Evolutionary conservation across 2,329 filamentous ascomycete genomes (phyloP), one percentile per base, ranked within the genome.

Genomic region (Sporothrix brunneoviolacea): DNA sequence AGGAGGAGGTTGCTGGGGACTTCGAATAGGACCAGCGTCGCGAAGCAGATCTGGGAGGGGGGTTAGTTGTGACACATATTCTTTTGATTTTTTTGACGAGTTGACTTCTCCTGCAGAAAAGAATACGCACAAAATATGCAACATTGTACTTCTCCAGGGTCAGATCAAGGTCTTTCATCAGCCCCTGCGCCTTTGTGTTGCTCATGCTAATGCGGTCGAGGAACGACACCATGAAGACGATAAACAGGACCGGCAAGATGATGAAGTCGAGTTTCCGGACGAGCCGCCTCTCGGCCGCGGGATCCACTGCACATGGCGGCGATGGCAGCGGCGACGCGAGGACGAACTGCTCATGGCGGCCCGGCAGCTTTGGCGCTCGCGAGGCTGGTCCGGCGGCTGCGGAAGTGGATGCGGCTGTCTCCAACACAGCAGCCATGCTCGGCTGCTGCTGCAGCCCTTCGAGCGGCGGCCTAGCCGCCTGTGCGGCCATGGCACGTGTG

Each of bases 21-120:
- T 58, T 81, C 74, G 57, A 80, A 79, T 19, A 82, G 41, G 51
- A 84, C 82, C 59, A 84, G 84, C 3, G 74, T 73, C 58, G 84
- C 71, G 59, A 82, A 84, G 64, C 83, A 83, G 46, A 77, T 60
- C 3, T 77, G 79, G 1, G 84, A 67, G 1, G 82, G 70, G 12
- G 66, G 63, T n/a, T n/a, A n/a, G 54, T 84, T 84, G 68, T 82
- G 83, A 27, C 40, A 21, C 3, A 12, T 15, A 10, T 38, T 13
- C 16, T 36, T 36, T 19, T 12, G 19, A 4, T 18, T 12, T 35
- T 13, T 33, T 22, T 21, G n/a, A n/a, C n/a, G n/a, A n/a, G n/a
- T n/a, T n/a, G n/a, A n/a, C n/a, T n/a, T n/a, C n/a, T 30, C 8
- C 7, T 28, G 15, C 2, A 15, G 1, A 21, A 10, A n/a, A 33